phyloP scores from a whole-genome alignment of 306 rosid species.

The Fragaria ananassa region DNA sequence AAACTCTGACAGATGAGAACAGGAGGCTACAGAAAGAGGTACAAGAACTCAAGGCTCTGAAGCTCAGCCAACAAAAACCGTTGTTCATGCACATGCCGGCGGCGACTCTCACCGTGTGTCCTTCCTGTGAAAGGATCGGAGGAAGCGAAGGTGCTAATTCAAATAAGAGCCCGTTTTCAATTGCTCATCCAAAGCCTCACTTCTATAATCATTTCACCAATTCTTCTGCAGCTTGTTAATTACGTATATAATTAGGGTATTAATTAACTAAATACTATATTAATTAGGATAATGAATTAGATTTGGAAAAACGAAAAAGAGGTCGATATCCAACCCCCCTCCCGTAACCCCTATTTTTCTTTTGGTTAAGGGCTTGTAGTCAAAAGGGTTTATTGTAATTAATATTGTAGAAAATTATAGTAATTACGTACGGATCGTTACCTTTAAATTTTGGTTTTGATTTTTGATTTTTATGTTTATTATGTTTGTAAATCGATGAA shows the following conservation, averaged over 20 bases:
- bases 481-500: conserved; percentile 47
- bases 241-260: conserved; percentile 9
- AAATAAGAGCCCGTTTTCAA: conserved; percentile 53
- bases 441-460: conserved; percentile 12
- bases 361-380: conserved; percentile 51
- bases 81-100: conserved; percentile 88
- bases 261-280: conserved; percentile 1
- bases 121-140: conserved; percentile 76
- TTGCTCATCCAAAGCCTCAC: conserved; percentile 57
- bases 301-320: not conserved
- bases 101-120: conserved; percentile 83
- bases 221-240: conserved; percentile 86
- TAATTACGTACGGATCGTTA: conserved; percentile 36
- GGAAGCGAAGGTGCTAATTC: conserved; percentile 31
- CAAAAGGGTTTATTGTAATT: conserved; percentile 45
- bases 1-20: conserved; percentile 84
- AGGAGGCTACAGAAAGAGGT: conserved; percentile 74
- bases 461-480: too few relatives aligned
- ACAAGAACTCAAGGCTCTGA: conserved; percentile 75
- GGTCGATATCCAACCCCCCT: conserved; percentile 1
- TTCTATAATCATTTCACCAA: conserved; percentile 69
- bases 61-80: conserved; percentile 58
- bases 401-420: conserved; percentile 41
- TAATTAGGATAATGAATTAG: conserved; percentile 9
- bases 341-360: conserved; percentile 56